These are phyloP conservation scores for Apophysomyces variabilis DNA, from an alignment of 371 early-diverging fungal species.

Conservation along the genomic window DNA sequence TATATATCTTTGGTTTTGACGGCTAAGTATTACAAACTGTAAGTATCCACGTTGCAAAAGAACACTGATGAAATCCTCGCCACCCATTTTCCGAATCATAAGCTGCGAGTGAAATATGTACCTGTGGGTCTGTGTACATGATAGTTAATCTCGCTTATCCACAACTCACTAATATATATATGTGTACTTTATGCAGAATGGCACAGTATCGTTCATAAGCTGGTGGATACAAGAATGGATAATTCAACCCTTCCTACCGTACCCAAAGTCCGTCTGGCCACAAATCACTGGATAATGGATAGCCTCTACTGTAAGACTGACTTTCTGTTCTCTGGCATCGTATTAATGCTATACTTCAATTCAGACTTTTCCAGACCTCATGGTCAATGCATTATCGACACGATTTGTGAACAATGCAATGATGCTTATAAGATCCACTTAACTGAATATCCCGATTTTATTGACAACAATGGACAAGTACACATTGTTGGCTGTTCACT, in stretches of 20 bases:
- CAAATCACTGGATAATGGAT: slow-evolving; percentile 53
- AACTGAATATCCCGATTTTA: slow-evolving; percentile 55
- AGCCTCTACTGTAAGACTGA: slow-evolving; percentile 47
- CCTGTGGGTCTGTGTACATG: slow-evolving; percentile 41
- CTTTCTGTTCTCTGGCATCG: slow-evolving; percentile 19
- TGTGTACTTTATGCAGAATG: slow-evolving; percentile 44
- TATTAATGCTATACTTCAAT: neutral
- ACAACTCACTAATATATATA: slow-evolving; percentile 5
- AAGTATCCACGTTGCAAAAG: slow-evolving; percentile 55
- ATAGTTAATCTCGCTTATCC: neutral
- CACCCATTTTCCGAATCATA: slow-evolving; percentile 48
- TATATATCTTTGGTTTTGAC: neutral
- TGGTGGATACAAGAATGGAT: slow-evolving; percentile 51
- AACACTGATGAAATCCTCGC: slow-evolving; percentile 54
- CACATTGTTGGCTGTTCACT: slow-evolving; percentile 65
- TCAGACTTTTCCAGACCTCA: slow-evolving; percentile 55
- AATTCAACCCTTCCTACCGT: slow-evolving; percentile 46
- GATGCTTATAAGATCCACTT: slow-evolving; percentile 51
- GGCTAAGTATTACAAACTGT: neutral
- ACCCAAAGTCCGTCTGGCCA: slow-evolving; percentile 54
- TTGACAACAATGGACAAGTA: slow-evolving; percentile 51
- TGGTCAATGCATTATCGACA: slow-evolving; percentile 55
- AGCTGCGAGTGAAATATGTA: slow-evolving; percentile 53
- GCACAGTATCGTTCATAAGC: slow-evolving; percentile 61
- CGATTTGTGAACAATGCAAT: slow-evolving; percentile 62